Base-by-base conservation (phyloP, 306 rosid species). In the Carpinus viminea region DNA sequence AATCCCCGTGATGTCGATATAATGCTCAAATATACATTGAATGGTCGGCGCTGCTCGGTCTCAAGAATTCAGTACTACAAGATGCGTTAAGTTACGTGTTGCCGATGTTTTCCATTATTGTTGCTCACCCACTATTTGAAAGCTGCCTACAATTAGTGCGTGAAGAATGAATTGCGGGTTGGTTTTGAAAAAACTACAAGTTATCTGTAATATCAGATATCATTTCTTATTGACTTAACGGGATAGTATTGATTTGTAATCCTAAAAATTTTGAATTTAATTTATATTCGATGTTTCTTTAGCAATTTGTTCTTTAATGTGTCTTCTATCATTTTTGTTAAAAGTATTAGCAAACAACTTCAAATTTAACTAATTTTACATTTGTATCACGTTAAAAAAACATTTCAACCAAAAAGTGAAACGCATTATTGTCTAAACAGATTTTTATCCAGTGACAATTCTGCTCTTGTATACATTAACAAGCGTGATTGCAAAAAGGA, bases 1-100 rank as follows among this genome's bases (percentile, higher is more conserved):
- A 96, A 96, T 80, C 96, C 98, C 16, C 91, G 99, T 0, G 98
- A 95, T 74, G 90, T 95, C 12, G 99, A 95, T 77, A 95, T 95
- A 66, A 75, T 85, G 84, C 91, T 95, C 69, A 92, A 95, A 79
- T 95, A 90, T 83, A 82, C 98, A 2, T 84, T 95, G 72, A 87
- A 84, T 64, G 98, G 99, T 52, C 81, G 80, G 64, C 85, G 99
- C 43, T 86, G 88, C 82, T 36, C 50, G 0, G 83, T 81, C 61
- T 88, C 99, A 3, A 93, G 86, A 89, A 85, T 85, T 84, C 98
- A 93, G 70, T 57, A 79, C 79, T 96, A 89, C 87, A 91, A 91
- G 86, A 96, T 96, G 98, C 98, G 97, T 71, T 96, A 78, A 85
- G 78, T 18, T 53, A 53, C 45, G 16, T 71, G 60, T 0, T 50